Conservation (phyloP, 441 rosid species). For the Bruguiera hainesii region DNA sequence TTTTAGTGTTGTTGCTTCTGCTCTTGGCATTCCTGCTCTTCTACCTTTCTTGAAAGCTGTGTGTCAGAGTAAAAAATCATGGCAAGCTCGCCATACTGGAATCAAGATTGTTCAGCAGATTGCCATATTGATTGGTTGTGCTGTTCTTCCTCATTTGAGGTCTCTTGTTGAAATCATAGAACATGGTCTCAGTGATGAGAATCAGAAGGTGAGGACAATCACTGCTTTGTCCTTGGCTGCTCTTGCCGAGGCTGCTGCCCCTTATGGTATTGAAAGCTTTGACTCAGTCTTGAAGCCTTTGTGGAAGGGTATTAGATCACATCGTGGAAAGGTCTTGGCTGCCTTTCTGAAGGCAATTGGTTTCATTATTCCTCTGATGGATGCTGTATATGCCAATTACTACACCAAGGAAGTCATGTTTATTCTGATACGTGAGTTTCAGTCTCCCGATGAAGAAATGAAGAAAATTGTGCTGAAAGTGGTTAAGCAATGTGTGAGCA, state of each 20-base stretch:
- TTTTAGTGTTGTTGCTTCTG: slow-evolving; percentile 96
- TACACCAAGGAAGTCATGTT: slow-evolving; percentile 94
- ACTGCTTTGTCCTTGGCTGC: slow-evolving; percentile 97
- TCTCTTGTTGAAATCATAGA: slow-evolving; percentile 90
- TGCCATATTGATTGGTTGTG: slow-evolving; percentile 94
- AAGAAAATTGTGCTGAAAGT: slow-evolving; percentile 94
- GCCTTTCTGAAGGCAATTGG: slow-evolving; percentile 98
- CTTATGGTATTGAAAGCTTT: slow-evolving; percentile 96
- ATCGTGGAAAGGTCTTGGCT: slow-evolving; percentile 96
- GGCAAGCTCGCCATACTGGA: slow-evolving; percentile 99
- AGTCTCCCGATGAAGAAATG: slow-evolving; percentile 98
- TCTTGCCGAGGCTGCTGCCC: slow-evolving; percentile 99
- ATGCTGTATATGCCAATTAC: slow-evolving; percentile 84
- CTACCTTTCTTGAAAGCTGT: slow-evolving; percentile 95
- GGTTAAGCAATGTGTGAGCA: slow-evolving; percentile 95
- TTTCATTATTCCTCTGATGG: slow-evolving; percentile 96
- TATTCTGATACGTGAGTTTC: slow-evolving; percentile 89
- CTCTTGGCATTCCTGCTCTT: slow-evolving; percentile 92
- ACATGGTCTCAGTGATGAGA: slow-evolving; percentile 94
- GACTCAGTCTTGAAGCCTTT: slow-evolving; percentile 94
- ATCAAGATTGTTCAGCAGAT: slow-evolving; percentile 99
- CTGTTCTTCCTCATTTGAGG: slow-evolving; percentile 89
- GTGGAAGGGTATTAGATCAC: slow-evolving; percentile 97
- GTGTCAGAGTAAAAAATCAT: slow-evolving; percentile 96
- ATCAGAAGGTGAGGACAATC: slow-evolving; percentile 93